phyloP scores from a whole-genome alignment of 768 basidiomycete genomes.

The Neoboletus magnificus region DNA sequence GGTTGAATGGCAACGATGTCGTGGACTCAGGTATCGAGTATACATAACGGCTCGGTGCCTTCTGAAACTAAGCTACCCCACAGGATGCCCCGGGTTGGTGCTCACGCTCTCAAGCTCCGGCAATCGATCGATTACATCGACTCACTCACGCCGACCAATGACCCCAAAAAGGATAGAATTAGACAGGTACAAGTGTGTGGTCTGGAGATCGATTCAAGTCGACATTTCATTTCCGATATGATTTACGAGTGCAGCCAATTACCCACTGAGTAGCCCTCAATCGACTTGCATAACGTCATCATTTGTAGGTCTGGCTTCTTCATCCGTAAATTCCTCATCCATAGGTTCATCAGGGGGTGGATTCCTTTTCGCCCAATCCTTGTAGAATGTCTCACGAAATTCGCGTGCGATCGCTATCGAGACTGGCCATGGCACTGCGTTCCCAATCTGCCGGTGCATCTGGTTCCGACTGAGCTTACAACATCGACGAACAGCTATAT shows the following conservation, averaged over 20 bases:
- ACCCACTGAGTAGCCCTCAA: constrained; percentile 2
- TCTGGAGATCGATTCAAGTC: not conserved
- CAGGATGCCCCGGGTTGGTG: not conserved
- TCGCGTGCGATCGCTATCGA: constrained; percentile 62
- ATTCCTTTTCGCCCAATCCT: constrained; percentile 44
- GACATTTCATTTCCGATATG: not conserved
- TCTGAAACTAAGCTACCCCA: not conserved
- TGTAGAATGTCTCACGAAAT: constrained; percentile 49
- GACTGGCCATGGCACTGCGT: constrained; percentile 71
- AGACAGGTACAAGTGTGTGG: too few relatives aligned
- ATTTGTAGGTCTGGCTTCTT: not conserved
- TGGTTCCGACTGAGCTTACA: constrained; percentile 25
- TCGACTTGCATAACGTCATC: constrained; percentile 33
- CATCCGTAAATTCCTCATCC: constrained; percentile 31
- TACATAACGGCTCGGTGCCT: not conserved
- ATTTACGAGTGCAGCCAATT: not conserved
- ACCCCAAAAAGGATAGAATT: not conserved
- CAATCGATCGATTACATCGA: not conserved
- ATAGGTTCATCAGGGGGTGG: constrained; percentile 15
- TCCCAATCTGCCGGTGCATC: constrained; percentile 82
- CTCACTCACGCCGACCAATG: too few relatives aligned
- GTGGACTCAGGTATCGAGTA: not conserved
- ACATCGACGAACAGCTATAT: not conserved
- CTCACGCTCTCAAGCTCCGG: not conserved
- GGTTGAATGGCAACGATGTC: not conserved